phyloP scores from a whole-genome alignment of 2,329 filamentous ascomycete genomes.

The Aspergillus uvarum region DNA sequence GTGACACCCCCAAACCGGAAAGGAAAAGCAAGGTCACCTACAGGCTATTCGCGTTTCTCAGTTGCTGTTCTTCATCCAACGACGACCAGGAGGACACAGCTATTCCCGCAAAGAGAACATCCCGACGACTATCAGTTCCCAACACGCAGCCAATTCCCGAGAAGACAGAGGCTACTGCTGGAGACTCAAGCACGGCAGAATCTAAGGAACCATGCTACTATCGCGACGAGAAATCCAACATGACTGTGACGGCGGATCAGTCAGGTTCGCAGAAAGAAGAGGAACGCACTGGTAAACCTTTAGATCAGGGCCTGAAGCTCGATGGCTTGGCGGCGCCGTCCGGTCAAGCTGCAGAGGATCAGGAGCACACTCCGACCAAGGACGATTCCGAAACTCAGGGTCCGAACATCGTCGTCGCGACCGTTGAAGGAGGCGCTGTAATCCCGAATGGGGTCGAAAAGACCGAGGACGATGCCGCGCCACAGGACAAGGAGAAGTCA shows the following conservation, averaged over 20 bases:
- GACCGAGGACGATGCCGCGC: constrained; percentile 19
- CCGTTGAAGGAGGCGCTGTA: constrained; percentile 12
- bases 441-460: constrained; percentile 15
- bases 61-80: constrained; percentile 50
- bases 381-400: constrained; percentile 16
- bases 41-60: constrained; percentile 47
- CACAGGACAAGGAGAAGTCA: constrained; percentile 20
- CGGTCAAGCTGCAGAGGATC: constrained; percentile 16
- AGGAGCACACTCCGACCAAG: constrained; percentile 15
- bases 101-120: constrained; percentile 48
- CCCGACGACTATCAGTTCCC: constrained; percentile 39
- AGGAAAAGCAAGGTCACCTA: constrained; percentile 44
- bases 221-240: constrained; percentile 40
- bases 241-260: constrained; percentile 32
- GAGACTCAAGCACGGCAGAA: constrained; percentile 42
- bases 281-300: constrained; percentile 33
- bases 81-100: constrained; percentile 46
- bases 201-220: constrained; percentile 38
- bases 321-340: constrained; percentile 26
- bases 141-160: constrained; percentile 40
- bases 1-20: constrained; percentile 35
- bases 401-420: constrained; percentile 7
- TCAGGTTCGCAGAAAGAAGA: constrained; percentile 28
- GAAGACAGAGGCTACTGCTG: constrained; percentile 39
- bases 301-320: constrained; percentile 40